phyloP scores from a whole-genome alignment of 2,329 filamentous ascomycete genomes.

The Beauveria brongniartii region DNA sequence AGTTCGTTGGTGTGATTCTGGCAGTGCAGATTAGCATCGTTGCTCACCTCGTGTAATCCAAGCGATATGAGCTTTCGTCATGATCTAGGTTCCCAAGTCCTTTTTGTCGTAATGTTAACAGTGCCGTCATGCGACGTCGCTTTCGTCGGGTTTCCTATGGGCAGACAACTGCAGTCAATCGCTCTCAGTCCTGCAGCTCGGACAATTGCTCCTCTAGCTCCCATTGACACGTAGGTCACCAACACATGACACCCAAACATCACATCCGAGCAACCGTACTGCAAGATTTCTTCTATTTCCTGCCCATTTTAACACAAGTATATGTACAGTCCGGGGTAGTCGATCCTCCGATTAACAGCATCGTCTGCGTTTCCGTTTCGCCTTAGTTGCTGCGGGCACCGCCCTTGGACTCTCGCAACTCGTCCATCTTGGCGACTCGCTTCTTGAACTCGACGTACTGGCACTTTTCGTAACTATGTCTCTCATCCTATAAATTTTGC shows the following conservation, averaged over 20 bases:
- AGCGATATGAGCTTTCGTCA: neutral
- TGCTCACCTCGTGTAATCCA: no score
- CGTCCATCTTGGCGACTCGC: constrained; percentile 97
- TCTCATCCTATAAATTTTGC: constrained; percentile 62
- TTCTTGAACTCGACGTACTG: constrained; percentile 99
- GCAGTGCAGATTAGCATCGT: neutral
- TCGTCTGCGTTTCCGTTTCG: neutral
- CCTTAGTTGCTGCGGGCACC: constrained; percentile 76
- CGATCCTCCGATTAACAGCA: neutral
- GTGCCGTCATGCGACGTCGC: neutral
- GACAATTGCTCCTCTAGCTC: neutral
- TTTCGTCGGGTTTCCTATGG: neutral
- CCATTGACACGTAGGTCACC: neutral
- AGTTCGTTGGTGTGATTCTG: neutral
- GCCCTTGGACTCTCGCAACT: constrained; percentile 77
- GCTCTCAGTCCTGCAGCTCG: neutral
- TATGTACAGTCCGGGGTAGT: constrained; percentile 22
- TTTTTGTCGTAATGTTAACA: neutral
- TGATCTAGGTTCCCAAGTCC: neutral
- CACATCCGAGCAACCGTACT: neutral
- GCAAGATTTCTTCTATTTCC: constrained; percentile 9
- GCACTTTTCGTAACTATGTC: constrained; percentile 98
- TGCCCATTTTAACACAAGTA: constrained; percentile 20
- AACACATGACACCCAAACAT: neutral
- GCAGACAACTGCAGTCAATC: neutral